phyloP scores from a whole-genome alignment of 148 eudicot genomes.

The Vaccinium macrocarpon region DNA sequence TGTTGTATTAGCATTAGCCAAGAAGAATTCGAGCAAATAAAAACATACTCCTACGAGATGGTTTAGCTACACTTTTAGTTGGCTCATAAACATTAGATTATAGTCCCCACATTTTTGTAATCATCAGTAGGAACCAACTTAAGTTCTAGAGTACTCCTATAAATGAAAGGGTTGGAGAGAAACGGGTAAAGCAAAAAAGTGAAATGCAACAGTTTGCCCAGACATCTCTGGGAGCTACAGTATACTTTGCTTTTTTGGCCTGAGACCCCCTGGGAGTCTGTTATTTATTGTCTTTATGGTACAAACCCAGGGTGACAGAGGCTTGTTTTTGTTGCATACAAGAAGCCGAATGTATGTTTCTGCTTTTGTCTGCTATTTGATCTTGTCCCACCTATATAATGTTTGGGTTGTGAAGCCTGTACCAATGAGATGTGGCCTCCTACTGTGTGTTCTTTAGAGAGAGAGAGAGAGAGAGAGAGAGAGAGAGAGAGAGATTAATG shows the following conservation, averaged over 20 bases:
- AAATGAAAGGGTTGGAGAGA: neutral
- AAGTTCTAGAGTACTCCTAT: no score
- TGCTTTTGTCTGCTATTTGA: neutral
- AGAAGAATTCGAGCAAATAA: neutral
- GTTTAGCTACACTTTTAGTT: neutral
- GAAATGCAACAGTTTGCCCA: neutral
- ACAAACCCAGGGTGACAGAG: slow-evolving; percentile 12
- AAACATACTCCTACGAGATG: neutral
- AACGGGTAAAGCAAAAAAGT: neutral
- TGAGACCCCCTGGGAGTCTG: slow-evolving; percentile 12
- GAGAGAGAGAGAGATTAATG: neutral
- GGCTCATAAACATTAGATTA: neutral
- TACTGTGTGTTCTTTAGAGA: neutral
- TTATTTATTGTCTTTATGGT: slow-evolving; percentile 16
- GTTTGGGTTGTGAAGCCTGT: neutral
- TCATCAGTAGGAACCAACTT: neutral
- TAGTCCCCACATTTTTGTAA: neutral
- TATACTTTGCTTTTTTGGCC: slow-evolving; percentile 16
- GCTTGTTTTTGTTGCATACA: slow-evolving; percentile 10
- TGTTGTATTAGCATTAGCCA: neutral
- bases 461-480: neutral
- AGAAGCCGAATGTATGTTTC: slow-evolving; percentile 9
- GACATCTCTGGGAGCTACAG: neutral
- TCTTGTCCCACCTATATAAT: neutral
- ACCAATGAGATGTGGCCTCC: neutral